Evolutionary conservation across 2,329 filamentous ascomycete genomes (phyloP).

Genomic region (Xylaria sp.): DNA sequence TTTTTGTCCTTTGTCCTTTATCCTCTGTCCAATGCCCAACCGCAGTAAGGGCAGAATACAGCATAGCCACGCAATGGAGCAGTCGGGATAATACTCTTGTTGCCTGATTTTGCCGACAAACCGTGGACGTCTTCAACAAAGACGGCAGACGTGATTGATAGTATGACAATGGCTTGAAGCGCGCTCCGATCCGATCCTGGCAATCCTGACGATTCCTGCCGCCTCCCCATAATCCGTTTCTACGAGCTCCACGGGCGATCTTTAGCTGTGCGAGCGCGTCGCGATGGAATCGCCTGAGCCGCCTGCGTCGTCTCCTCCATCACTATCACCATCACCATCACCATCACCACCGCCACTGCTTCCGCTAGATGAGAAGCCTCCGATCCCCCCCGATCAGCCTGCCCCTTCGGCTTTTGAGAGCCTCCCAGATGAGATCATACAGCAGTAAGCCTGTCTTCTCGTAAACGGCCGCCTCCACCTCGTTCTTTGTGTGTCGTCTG

Average conservation of each 20-base stretch:
- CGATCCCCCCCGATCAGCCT: conserved; percentile 3
- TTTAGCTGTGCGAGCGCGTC: conserved; percentile 6
- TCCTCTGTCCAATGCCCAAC: too few species aligned
- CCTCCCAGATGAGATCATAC: conserved; percentile 71
- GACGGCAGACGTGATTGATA: background rate
- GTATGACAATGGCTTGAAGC: conserved; percentile 15
- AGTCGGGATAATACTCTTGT: background rate
- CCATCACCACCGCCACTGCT: background rate
- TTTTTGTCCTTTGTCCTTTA: background rate
- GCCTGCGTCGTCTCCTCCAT: background rate
- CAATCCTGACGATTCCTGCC: conserved; percentile 7
- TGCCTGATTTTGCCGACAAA: background rate
- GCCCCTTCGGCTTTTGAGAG: conserved; percentile 54
- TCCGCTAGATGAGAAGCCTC: conserved; percentile 26
- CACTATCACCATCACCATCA: background rate
- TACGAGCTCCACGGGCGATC: conserved; percentile 1
- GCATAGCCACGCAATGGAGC: background rate
- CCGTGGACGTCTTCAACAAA: background rate
- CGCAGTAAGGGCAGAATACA: background rate
- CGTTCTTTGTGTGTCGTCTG: conserved; percentile 8
- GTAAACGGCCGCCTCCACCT: conserved; percentile 2
- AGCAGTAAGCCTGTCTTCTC: conserved; percentile 56
- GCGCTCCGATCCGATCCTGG: background rate
- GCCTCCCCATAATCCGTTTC: background rate
- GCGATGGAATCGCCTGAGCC: conserved; percentile 23